Percentiles rank a stretch among this genome's conserved stretches.
phyloP scores from a whole-genome alignment of 2,329 filamentous ascomycete species.

The Talaromyces marneffei region DNA sequence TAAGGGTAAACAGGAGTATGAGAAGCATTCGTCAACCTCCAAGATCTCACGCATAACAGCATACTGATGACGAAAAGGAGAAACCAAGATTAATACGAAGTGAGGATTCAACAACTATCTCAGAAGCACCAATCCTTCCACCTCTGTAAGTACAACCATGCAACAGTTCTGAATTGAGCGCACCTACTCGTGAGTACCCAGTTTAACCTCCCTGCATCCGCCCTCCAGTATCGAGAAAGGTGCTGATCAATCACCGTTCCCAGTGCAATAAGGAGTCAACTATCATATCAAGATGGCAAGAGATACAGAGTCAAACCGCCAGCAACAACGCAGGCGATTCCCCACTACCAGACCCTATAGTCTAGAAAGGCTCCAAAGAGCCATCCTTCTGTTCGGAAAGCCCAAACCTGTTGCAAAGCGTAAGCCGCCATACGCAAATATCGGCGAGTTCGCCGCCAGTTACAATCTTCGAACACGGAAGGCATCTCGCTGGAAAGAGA shows the following conservation, averaged over 20 bases:
- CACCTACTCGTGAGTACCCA: not conserved
- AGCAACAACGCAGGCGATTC: not conserved
- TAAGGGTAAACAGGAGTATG: not conserved
- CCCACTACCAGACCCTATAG: conserved; percentile 5
- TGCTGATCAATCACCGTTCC: not conserved
- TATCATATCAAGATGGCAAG: not conserved
- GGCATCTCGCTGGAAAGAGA: not conserved
- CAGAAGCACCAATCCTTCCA: not conserved
- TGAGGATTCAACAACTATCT: not conserved
- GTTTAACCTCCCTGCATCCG: not conserved
- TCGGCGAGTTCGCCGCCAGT: conserved; percentile 9
- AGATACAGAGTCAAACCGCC: not conserved
- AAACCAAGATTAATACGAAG: not conserved
- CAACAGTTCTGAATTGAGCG: not conserved
- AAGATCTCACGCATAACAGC: not conserved
- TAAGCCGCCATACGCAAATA: conserved; percentile 18
- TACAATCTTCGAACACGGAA: conserved; percentile 17
- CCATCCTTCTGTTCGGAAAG: conserved; percentile 6
- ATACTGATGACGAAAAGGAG: not conserved
- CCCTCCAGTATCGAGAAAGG: not conserved
- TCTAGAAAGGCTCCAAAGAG: conserved; percentile 6
- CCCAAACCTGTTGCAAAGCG: conserved; percentile 23
- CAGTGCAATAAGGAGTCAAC: too few relatives aligned
- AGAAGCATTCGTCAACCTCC: not conserved
- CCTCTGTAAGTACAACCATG: not conserved